Base-by-base conservation (phyloP, 2,329 filamentous ascomycete species). In the Penicillium sp. region DNA sequence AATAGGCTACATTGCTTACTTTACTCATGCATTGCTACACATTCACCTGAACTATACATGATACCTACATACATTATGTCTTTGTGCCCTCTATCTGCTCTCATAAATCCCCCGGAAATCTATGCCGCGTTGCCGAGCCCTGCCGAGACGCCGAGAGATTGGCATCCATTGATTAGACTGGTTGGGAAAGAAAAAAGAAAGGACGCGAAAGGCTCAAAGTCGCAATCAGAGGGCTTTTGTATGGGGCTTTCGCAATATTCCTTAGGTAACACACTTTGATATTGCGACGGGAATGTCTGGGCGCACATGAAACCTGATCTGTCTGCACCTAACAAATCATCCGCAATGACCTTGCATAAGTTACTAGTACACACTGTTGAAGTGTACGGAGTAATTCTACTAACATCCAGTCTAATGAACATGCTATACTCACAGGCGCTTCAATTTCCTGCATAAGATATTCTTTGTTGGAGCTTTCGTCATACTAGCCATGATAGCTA, bases 111-210 rank as follows among this genome's bases (percentile, higher is more conserved):
- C 22, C 39, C 39, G 18, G 18, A 18, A 35, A 36, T n/a, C 18
- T 18, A 13, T 16, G 33, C 36, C 36, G 35, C 27, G 14, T 16
- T 22, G 41, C 54, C 43, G 55, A 55, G 52, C 49, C 47, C 36
- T 47, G 62, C 62, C 62, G 44, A 64, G 61, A 19, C 50, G 60
- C 60, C 60, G 44, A 61, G 60, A 58, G 46, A 57, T 61, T 61
- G 61, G 60, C 61, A 58, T 55, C 41, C 24, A 27, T 54, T 41
- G 49, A 33, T 46, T 14, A 46, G 22, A 31, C 14, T 31, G 43
- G 22, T 18, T 18, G 18, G 16, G n/a, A 18, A n/a, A 18, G 16
- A 39, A 39, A 40, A 46, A 31, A 27, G 16, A 46, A 46, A 31
- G 43, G 13, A 46, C 41, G 41, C n/a, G 35, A 61, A 61, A 54